Percentiles rank a stretch among this genome's conserved stretches.
Conservation (phyloP, 2,329 filamentous ascomycete genomes). For the Drechslerella stenobrocha region DNA sequence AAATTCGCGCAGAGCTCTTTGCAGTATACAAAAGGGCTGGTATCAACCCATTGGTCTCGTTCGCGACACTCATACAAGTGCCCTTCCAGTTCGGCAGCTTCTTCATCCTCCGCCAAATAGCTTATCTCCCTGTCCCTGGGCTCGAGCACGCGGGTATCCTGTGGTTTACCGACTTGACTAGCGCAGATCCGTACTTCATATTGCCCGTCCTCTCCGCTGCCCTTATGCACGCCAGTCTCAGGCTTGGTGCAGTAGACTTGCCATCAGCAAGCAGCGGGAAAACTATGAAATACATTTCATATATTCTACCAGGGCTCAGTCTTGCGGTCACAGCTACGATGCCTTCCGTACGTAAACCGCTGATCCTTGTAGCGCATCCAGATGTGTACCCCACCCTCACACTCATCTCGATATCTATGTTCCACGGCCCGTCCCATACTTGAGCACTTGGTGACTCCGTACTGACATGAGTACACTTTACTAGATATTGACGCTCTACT, state of each 20-base stretch:
- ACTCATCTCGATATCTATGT: conserved; percentile 60
- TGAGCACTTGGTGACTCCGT: conserved; percentile 41
- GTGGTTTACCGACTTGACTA: conserved; percentile 79
- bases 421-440: conserved; percentile 43
- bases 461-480: conserved; percentile 32
- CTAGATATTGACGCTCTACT: conserved; percentile 51
- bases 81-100: conserved; percentile 81
- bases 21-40: conserved; percentile 63
- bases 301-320: conserved; percentile 19
- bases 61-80: conserved; percentile 66
- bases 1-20: conserved; percentile 59
- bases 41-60: conserved; percentile 60
- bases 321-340: conserved; percentile 35
- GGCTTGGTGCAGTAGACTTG: conserved; percentile 11
- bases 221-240: conserved; percentile 57
- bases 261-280: not conserved
- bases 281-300: conserved; percentile 19
- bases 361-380: too few species aligned
- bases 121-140: conserved; percentile 75
- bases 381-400: too few species aligned
- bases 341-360: conserved; percentile 60
- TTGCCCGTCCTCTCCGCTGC: conserved; percentile 67
- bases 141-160: conserved; percentile 70
- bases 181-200: conserved; percentile 74
- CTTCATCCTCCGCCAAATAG: conserved; percentile 74